These are phyloP conservation scores for Naganishia kalamii DNA, from an alignment of 768 basidiomycete species.

Conservation along the genomic window DNA sequence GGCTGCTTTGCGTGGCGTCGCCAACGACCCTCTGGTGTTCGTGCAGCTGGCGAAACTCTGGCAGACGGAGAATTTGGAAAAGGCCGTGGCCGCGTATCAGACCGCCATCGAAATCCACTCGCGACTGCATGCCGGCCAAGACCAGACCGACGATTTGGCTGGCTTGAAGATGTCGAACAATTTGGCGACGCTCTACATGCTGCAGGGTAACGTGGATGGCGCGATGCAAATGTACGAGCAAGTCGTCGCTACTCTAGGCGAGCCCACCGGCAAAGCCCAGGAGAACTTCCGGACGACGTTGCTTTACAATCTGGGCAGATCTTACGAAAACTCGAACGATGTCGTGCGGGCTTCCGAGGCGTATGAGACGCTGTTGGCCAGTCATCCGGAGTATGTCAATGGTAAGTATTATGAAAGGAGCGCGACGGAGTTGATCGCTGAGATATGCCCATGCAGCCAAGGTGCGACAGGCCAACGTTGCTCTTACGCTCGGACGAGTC, in stretches of 20 bases:
- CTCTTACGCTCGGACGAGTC: slow-evolving; percentile 60
- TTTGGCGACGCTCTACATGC: slow-evolving; percentile 65
- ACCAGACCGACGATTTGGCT: slow-evolving; percentile 29
- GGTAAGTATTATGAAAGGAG: slow-evolving; percentile 54
- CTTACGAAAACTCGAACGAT: slow-evolving; percentile 79
- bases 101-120: slow-evolving; percentile 60
- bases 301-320: slow-evolving; percentile 83
- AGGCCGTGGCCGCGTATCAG: slow-evolving; percentile 64
- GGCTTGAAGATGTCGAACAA: slow-evolving; percentile 75
- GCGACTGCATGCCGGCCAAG: slow-evolving; percentile 23
- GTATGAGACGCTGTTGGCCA: slow-evolving; percentile 75
- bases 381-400: slow-evolving; percentile 93
- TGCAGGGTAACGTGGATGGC: slow-evolving; percentile 52
- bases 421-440: neutral
- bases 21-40: slow-evolving; percentile 78
- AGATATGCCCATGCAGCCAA: slow-evolving; percentile 60
- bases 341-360: slow-evolving; percentile 69
- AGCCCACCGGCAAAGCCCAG: slow-evolving; percentile 31
- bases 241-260: slow-evolving; percentile 30
- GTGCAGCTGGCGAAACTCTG: slow-evolving; percentile 84
- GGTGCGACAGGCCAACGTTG: slow-evolving; percentile 79
- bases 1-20: slow-evolving; percentile 53
- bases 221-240: slow-evolving; percentile 43
- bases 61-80: slow-evolving; percentile 71
- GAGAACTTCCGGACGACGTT: slow-evolving; percentile 65